Base-by-base conservation (phyloP, 75 land plant genomes). In the Picea sitchensis region DNA sequence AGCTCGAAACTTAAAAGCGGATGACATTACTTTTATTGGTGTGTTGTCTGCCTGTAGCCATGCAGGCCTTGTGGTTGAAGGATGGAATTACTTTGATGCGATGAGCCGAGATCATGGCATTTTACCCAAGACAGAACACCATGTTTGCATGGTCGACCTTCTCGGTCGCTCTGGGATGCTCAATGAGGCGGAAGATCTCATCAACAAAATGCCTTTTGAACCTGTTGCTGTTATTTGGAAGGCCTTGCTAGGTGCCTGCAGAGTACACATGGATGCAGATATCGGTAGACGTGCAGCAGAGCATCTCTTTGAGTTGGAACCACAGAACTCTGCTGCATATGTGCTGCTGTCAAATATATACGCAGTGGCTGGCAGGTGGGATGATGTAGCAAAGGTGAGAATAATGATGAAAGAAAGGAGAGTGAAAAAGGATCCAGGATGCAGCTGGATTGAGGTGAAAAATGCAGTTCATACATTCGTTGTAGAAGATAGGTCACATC, bases 81-180 rank as follows among this genome's bases (percentile, higher is more conserved):
- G 81, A 15, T 73, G 57, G 18, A 15, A 17, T 20, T 54, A 73
- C 57, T 75, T 71, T 17, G 72, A 31, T 77, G 36, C 81, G 14
- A 71, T 73, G 76, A 59, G 36, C 21, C 61, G 47, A 30, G 72
- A 23, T 15, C 60, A 80, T 57, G 32, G 32, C 36, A 15, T 80
- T 13, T 9, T 38, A 14, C 81, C 81, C 7, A 58, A 18, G 20
- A 8, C 18, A 20, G 81, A 80, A 6, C 81, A 80, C 38, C 74
- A 60, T 20, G 57, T 17, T 23, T 80, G 79, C 79, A 57, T 71
- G 81, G 77, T 80, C 54, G 80, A 80, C 59, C 81, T 80, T 80
- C 58, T 80, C 17, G 81, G 60, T 17, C 77, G 44, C 30, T 51
- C 81, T 54, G 64, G 64, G 18, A 14, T 44, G 14, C 59, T 80